Conservation (phyloP, 2,329 filamentous ascomycete species). For the Thermomyces lanuginosus region DNA sequence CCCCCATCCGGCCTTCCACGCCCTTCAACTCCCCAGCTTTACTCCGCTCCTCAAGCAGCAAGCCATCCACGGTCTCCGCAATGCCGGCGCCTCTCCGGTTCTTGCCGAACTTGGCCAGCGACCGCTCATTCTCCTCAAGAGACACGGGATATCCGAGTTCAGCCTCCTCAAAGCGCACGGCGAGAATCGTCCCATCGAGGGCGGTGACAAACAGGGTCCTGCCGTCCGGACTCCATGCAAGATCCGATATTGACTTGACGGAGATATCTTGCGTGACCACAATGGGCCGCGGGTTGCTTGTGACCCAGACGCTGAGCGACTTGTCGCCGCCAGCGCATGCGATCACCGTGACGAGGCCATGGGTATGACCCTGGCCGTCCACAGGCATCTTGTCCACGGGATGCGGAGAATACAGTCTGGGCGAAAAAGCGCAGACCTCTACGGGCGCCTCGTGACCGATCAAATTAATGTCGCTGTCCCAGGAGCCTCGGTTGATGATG, state of each 20-base stretch:
- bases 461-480: conserved; percentile 93
- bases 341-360: conserved; percentile 67
- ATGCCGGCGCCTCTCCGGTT: conserved; percentile 79
- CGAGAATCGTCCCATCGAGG: conserved; percentile 75
- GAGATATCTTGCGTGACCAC: conserved; percentile 80
- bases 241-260: conserved; percentile 80
- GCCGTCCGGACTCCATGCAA: conserved; percentile 87
- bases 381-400: conserved; percentile 37
- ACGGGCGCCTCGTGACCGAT: conserved; percentile 95
- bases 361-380: conserved; percentile 25
- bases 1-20: conserved; percentile 90
- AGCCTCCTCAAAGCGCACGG: conserved; percentile 63
- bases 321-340: conserved; percentile 96
- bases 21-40: conserved; percentile 80
- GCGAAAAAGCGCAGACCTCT: conserved; percentile 94
- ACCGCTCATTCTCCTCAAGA: conserved; percentile 78
- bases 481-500: conserved; percentile 78
- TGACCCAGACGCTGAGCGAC: conserved; percentile 93
- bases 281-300: conserved; percentile 78
- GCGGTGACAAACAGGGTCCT: conserved; percentile 73
- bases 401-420: conserved; percentile 64
- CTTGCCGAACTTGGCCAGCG: conserved; percentile 79
- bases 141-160: conserved; percentile 82
- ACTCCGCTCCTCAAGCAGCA: conserved; percentile 76
- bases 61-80: conserved; percentile 76